These are phyloP conservation scores for Chiua sp. DNA, from an alignment of 1,284 basidiomycete species.

Conservation along the genomic window DNA sequence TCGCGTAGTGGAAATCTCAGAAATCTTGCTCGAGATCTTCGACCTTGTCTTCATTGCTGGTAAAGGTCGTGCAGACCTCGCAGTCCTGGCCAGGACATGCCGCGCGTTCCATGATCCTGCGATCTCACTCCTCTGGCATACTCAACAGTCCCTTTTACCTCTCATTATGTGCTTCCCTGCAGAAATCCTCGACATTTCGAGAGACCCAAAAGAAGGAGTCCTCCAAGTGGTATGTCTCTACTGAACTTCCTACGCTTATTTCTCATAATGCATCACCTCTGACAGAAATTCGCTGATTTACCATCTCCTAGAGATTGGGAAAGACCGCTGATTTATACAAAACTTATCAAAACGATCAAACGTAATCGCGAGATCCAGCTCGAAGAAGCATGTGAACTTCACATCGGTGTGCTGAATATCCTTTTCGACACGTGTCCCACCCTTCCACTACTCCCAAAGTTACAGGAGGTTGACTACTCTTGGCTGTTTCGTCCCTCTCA, in stretches of 20 bases:
- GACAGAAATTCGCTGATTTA: not conserved
- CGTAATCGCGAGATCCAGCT: too few relatives aligned
- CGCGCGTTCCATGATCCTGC: not conserved
- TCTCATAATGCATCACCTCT: not conserved
- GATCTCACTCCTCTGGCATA: too few relatives aligned
- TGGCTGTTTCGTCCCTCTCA: not conserved
- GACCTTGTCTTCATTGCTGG: not conserved
- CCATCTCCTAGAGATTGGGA: not conserved
- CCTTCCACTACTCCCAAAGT: not conserved
- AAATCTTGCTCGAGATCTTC: not conserved
- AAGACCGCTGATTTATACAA: not conserved
- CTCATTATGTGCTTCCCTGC: too few relatives aligned
- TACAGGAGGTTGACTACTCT: not conserved
- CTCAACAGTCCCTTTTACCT: too few relatives aligned
- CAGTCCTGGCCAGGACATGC: not conserved
- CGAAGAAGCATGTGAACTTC: not conserved
- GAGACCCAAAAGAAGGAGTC: not conserved
- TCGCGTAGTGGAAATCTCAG: not conserved
- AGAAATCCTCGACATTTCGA: too few relatives aligned
- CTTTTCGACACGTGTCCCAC: not conserved
- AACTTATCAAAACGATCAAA: not conserved
- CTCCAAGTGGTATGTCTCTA: not conserved
- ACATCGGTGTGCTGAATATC: not conserved
- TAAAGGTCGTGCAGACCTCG: not conserved
- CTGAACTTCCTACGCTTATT: not conserved